These are phyloP conservation scores for Ochetophila trinervis DNA, from an alignment of 306 rosid species.

Conservation along the genomic window DNA sequence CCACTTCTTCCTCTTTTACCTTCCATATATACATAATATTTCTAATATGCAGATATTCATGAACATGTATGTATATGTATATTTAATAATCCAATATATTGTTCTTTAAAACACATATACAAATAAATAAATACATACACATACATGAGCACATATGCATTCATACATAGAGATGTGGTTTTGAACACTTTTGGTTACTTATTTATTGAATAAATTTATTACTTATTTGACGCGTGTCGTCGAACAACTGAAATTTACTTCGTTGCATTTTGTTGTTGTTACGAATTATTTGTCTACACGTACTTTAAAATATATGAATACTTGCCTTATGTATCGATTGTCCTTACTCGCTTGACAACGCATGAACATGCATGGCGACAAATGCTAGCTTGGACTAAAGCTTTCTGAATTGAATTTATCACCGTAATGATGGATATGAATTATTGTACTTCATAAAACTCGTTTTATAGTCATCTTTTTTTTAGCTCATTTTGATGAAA, in stretches of 20 bases:
- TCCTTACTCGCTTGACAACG: background rate
- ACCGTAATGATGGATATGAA: background rate
- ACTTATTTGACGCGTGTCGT: conserved; percentile 5
- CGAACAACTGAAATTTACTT: background rate
- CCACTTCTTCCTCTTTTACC: conserved; percentile 2
- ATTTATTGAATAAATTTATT: conserved; percentile 1
- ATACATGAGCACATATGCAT: background rate
- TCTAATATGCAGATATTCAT: background rate
- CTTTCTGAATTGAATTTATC: background rate
- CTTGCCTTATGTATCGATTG: conserved; percentile 20
- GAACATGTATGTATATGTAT: background rate
- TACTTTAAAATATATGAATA: background rate
- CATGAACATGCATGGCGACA: background rate
- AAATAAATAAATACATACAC: background rate
- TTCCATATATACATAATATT: conserved; percentile 5
- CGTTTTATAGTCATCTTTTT: too few species aligned
- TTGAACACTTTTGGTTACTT: conserved; percentile 20
- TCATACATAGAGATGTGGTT: background rate
- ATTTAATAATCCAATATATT: background rate
- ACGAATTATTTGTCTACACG: background rate
- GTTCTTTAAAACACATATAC: background rate
- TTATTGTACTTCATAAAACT: too few species aligned
- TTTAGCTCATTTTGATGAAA: too few species aligned
- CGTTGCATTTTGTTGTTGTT: background rate
- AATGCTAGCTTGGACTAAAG: background rate